Evolutionary conservation across 345 rosid genomes (phyloP).

Genomic region (Carallia brachiata): DNA sequence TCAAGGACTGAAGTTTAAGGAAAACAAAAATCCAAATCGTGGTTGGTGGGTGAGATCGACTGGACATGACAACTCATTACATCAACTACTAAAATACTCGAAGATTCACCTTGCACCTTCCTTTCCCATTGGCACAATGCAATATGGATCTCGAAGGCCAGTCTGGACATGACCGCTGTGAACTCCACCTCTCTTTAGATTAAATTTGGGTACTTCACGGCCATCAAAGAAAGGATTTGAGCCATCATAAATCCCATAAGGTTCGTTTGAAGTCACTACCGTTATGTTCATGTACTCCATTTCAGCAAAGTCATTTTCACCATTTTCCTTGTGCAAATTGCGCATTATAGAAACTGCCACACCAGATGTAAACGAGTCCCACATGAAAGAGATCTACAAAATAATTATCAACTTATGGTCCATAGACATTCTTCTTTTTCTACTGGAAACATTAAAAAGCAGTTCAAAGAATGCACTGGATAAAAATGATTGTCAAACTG

Average conservation of each 20-base stretch:
- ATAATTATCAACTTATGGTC: not conserved
- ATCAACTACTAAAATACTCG: not conserved
- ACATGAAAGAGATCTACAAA: constrained; percentile 81
- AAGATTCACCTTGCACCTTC: constrained; percentile 68
- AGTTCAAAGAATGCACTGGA: constrained; percentile 34
- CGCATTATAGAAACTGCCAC: constrained; percentile 78
- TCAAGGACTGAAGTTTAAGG: not conserved
- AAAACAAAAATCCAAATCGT: not conserved
- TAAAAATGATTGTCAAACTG: constrained; percentile 63
- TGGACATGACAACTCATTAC: not conserved
- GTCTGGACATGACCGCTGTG: constrained; percentile 92
- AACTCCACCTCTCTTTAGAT: constrained; percentile 53
- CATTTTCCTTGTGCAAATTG: constrained; percentile 27
- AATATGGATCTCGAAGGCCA: constrained; percentile 63
- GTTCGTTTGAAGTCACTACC: constrained; percentile 75
- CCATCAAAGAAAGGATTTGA: constrained; percentile 77
- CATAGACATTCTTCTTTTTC: too few relatives aligned
- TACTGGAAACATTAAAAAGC: not conserved
- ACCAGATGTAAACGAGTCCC: constrained; percentile 87
- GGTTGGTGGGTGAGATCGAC: not conserved
- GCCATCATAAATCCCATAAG: constrained; percentile 65
- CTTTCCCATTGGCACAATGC: constrained; percentile 53
- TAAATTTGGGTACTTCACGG: constrained; percentile 58
- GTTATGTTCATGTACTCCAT: constrained; percentile 90
- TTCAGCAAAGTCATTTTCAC: constrained; percentile 76